Base-by-base conservation (phyloP, 2,329 filamentous ascomycete species). In the Cyphellophora europaea region DNA sequence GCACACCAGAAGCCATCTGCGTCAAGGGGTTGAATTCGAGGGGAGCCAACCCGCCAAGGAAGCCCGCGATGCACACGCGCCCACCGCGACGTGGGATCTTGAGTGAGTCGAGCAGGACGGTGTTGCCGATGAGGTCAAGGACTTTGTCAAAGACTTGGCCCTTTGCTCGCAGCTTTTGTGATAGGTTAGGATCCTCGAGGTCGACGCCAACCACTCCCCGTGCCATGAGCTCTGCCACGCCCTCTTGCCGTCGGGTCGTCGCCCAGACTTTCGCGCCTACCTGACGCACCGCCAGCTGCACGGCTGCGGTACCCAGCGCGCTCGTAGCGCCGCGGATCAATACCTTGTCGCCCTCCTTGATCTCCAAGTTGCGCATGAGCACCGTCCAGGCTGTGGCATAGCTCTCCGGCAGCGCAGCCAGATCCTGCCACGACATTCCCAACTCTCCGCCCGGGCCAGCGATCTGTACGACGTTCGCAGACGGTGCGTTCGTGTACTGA, bases 261-360 rank as follows among this genome's bases (percentile, higher is more conserved):
- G 56, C 59, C 1, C 53, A 56, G 32, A 66, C 59, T 16, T 50
- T 46, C 4, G 49, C 59, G 1, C 62, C 62, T 0, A 44, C 48
- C 18, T 56, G 40, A 8, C n/a, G 8, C 2, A 56, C 54, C 2
- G 57, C 58, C 11, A 62, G 47, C 35, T 61, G 54, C 12, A 61
- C 29, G 3, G 62, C 61, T 2, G 61, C 61, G 35, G 55, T 53
- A 1, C 63, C 62, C 15, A 67, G 44, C 2, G 61, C 52, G 11
- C 57, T 62, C 2, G 58, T 65, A 5, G 55, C 61, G 4, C 62
- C 63, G 2, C 63, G 51, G 21, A 67, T 55, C 18, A 65, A 42
- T 5, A 66, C 21, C 16, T 18, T 51, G 40, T 64, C 49, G 0
- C 58, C 59, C 12, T 17, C 32, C 30, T 49, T 32, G 6, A 65